phyloP scores from a whole-genome alignment of 805 yeast genomes.

The Zygosaccharomyces bisporus region DNA sequence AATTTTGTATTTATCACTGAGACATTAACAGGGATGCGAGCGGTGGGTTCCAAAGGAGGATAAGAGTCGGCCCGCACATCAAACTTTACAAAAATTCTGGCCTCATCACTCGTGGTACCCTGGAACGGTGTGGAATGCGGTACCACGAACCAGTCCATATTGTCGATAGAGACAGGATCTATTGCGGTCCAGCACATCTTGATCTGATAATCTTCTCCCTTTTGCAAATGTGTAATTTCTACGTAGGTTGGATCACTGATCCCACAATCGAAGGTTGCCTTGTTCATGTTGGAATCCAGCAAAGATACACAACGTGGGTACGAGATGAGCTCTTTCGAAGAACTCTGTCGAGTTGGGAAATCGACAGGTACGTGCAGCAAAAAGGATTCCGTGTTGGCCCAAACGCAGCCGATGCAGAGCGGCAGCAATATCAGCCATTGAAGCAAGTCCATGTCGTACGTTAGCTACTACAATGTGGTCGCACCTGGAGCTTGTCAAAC shows the following conservation, averaged over 20 bases:
- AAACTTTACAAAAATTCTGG: conserved; percentile 17
- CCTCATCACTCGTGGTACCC: conserved; percentile 12
- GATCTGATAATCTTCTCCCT: conserved; percentile 22
- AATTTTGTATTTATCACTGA: conserved; percentile 20
- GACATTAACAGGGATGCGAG: conserved; percentile 22
- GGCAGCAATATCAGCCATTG: neutral
- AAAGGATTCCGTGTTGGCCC: conserved; percentile 25
- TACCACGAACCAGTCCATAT: conserved; percentile 13
- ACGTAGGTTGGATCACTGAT: conserved; percentile 9
- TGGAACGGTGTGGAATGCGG: conserved; percentile 14
- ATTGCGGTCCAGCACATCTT: conserved; percentile 35
- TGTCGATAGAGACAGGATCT: conserved; percentile 24
- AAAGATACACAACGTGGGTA: conserved; percentile 11
- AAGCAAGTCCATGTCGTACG: neutral
- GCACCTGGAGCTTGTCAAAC: neutral
- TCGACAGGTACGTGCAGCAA: conserved; percentile 18
- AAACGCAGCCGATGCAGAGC: neutral
- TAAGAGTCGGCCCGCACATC: conserved; percentile 19
- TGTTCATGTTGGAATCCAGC: conserved; percentile 9
- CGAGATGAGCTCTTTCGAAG: conserved; percentile 1
- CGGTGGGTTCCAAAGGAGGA: conserved; percentile 15
- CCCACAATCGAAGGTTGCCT: conserved; percentile 7
- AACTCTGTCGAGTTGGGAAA: conserved; percentile 9
- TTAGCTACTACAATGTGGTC: neutral
- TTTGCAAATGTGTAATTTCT: conserved; percentile 17